Evolutionary conservation across 202 grass and related monocot species (phyloP), one percentile per base, ranked within the genome.

Genomic region (Eragrostis tef): DNA sequence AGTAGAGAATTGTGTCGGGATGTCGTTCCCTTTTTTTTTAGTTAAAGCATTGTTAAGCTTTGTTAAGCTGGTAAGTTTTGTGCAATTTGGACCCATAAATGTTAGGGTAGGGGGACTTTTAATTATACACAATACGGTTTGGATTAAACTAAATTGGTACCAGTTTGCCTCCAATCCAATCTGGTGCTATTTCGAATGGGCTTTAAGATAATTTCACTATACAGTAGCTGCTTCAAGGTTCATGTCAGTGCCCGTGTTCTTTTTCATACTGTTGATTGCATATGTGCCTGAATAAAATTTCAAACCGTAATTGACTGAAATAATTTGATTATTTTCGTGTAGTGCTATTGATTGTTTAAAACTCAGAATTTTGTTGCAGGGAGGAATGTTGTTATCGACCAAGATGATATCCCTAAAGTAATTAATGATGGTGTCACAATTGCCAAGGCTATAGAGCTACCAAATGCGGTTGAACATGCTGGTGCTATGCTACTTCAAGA

Each of bases 381-480:
- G 78, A 87, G 92, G 84, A 98, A 98, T 91, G 95, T 94, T 78
- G 88, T 94, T 80, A 94, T 98, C 24, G 95, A 94, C 82, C 84
- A 87, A 74, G 73, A 87, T 48, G 92, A 90, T 86, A 75, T 94
- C 65, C 95, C 92, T 34, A 93, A 94, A 94, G 87, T 94, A 80
- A 98, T 98, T 29, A 94, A 98, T 52, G 90, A 98, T 76, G 95
- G 95, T n/a, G 84, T 91, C 9, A 93, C 92, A 67, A 98, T 98
- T 78, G 95, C 88, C 84, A 94, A 82, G 69, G 87, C 90, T 62
- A 93, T 98, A 88, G 82, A 91, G 60, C 85, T 98, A 50, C 82
- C 88, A 63, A 88, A 94, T 71, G 77, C 90, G 61, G 34, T 98
- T 65, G 92, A 98, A 79, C 91, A 98, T 64, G 86, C 86, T 14